Conservation (phyloP, 1,284 basidiomycete species). For the Mycosarcoma mackinlayi region DNA sequence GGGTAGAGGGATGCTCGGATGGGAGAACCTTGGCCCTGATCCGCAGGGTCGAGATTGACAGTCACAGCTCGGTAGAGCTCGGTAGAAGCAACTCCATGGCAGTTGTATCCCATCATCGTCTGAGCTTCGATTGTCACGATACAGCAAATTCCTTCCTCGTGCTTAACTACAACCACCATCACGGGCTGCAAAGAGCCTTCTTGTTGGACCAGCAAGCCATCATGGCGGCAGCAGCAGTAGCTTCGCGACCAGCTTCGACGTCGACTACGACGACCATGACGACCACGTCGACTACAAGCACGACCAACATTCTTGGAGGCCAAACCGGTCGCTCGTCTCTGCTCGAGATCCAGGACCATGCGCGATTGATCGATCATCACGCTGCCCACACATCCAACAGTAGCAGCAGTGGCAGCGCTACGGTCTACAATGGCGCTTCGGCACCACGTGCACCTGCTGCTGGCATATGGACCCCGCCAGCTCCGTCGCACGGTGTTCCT, state of each 20-base stretch:
- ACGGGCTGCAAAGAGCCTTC: background rate
- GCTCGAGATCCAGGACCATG: constrained; percentile 15
- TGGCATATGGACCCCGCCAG: constrained; percentile 9
- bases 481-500: constrained; percentile 4
- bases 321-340: background rate
- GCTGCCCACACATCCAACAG: constrained; percentile 4
- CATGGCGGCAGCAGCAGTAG: constrained; percentile 8
- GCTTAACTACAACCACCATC: background rate
- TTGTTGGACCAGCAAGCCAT: background rate
- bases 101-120: no score
- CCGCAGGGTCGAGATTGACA: no score
- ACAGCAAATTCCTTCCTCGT: background rate
- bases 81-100: no score
- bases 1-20: no score
- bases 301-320: background rate
- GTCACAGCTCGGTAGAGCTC: no score
- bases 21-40: no score
- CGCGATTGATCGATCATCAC: constrained; percentile 17
- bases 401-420: background rate
- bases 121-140: no score
- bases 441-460: constrained; percentile 11
- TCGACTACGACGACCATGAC: constrained; percentile 1
- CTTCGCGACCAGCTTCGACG: background rate
- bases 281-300: background rate
- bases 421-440: background rate